Evolutionary conservation across 257 asterid species (phyloP).

Genomic region (Plantago elongata): DNA sequence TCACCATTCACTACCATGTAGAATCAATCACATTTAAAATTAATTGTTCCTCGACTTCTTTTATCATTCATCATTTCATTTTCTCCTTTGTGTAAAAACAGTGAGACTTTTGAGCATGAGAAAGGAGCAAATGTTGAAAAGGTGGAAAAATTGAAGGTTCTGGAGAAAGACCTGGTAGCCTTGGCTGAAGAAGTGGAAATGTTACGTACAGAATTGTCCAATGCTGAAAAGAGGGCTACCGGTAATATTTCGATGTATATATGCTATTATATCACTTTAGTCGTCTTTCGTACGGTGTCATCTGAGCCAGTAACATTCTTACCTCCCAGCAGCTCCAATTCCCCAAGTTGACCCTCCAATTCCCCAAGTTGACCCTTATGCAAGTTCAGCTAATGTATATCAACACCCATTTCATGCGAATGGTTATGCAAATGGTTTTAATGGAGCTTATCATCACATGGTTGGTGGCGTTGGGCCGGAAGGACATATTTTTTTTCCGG

Average conservation of each 20-base stretch:
- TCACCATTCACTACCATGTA: too few relatives aligned
- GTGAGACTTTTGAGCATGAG: constrained; percentile 70
- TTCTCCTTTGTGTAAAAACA: constrained; percentile 21
- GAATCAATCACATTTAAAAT: too few relatives aligned
- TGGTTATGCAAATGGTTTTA: constrained; percentile 29
- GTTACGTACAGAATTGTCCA: constrained; percentile 43
- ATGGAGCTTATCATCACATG: constrained; percentile 23
- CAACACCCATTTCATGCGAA: constrained; percentile 32
- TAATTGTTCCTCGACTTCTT: neutral
- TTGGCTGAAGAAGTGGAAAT: constrained; percentile 61
- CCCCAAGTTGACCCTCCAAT: constrained; percentile 19
- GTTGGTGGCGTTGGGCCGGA: constrained; percentile 14
- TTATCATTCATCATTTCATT: neutral
- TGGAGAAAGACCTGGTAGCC: constrained; percentile 65
- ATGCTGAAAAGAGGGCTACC: constrained; percentile 48
- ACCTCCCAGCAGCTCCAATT: too few relatives aligned
- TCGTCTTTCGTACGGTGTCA: neutral
- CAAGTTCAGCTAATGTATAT: constrained; percentile 29
- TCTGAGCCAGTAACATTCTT: constrained; percentile 15
- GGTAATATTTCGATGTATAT: constrained; percentile 37
- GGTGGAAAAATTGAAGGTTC: constrained; percentile 57
- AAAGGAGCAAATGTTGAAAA: constrained; percentile 56
- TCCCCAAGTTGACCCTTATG: constrained; percentile 23
- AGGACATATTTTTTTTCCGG: constrained; percentile 35
- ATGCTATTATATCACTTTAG: constrained; percentile 1